Evolutionary conservation across 2,329 filamentous ascomycete genomes (phyloP).

Genomic region (Aspergillus quadricinctus): DNA sequence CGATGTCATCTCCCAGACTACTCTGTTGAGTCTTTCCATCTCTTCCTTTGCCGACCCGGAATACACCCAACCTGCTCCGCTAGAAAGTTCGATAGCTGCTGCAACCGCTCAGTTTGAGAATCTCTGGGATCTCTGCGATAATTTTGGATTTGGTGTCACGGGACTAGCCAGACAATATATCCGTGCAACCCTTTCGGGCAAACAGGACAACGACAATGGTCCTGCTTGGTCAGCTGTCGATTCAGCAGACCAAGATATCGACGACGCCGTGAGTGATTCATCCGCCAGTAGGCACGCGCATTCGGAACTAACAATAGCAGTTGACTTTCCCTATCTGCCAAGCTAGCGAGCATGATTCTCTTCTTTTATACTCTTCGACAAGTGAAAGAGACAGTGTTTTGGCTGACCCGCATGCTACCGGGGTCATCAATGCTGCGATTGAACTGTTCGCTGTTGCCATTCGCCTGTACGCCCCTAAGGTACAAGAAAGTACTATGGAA

Average conservation of each 20-base stretch:
- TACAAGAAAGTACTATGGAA: conserved; percentile 93
- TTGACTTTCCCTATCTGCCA: conserved; percentile 65
- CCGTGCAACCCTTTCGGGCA: conserved; percentile 65
- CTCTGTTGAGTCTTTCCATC: conserved; percentile 81
- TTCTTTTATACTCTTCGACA: conserved; percentile 64
- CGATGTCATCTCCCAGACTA: conserved; percentile 85
- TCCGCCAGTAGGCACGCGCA: not conserved
- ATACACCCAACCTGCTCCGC: conserved; percentile 62
- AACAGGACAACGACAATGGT: conserved; percentile 58
- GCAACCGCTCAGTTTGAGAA: conserved; percentile 87
- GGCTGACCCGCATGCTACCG: conserved; percentile 80
- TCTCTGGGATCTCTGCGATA: conserved; percentile 92
- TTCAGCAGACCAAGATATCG: conserved; percentile 34
- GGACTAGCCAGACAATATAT: conserved; percentile 76
- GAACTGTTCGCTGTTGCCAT: conserved; percentile 88
- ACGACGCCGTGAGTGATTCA: conserved; percentile 36
- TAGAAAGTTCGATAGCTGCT: conserved; percentile 88
- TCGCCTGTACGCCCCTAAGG: conserved; percentile 80
- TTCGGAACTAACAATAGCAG: conserved; percentile 23
- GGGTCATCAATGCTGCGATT: conserved; percentile 91
- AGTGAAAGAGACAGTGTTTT: conserved; percentile 43
- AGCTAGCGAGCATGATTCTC: conserved; percentile 84
- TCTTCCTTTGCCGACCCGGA: conserved; percentile 92
- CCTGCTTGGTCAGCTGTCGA: conserved; percentile 38
- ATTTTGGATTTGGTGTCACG: conserved; percentile 89